Conservation (phyloP, 805 yeast genomes). For the Wickerhamiella dianesei region DNA sequence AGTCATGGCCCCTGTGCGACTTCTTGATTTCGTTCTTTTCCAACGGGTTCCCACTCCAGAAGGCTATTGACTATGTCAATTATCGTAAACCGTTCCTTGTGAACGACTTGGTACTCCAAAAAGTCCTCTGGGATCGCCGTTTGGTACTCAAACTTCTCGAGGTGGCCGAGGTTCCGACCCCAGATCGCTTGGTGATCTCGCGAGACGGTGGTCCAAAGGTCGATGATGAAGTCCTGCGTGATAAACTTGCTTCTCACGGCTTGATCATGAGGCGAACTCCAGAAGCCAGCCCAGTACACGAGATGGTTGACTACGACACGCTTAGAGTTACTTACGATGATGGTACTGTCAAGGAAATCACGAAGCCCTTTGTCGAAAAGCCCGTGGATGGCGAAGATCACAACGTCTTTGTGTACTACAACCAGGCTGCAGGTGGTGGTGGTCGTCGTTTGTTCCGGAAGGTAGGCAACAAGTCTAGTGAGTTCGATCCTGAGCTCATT, state of each 20-base stretch:
- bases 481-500: conserved; percentile 70
- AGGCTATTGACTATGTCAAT: conserved; percentile 82
- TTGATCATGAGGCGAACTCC: conserved; percentile 32
- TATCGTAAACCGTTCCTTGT: conserved; percentile 79
- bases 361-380: conserved; percentile 92
- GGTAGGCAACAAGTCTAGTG: conserved; percentile 93
- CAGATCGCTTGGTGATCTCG: conserved; percentile 72
- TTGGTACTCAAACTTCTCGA: conserved; percentile 67
- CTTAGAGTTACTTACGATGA: conserved; percentile 47
- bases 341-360: conserved; percentile 42
- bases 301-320: conserved; percentile 74
- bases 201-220: conserved; percentile 95
- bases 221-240: conserved; percentile 45
- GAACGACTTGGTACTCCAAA: conserved; percentile 83
- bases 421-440: conserved; percentile 86
- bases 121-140: conserved; percentile 94
- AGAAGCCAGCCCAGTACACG: conserved; percentile 59
- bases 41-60: conserved; percentile 91
- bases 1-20: conserved; percentile 98
- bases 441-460: conserved; percentile 89
- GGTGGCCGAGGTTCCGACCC: conserved; percentile 78
- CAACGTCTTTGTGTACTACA: conserved; percentile 85
- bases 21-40: conserved; percentile 86
- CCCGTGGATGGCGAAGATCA: conserved; percentile 99
- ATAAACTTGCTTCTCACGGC: conserved; percentile 47